These are phyloP conservation scores for Remersonia thermophila DNA, from an alignment of 2,329 filamentous ascomycete genomes.

Conservation along the genomic window DNA sequence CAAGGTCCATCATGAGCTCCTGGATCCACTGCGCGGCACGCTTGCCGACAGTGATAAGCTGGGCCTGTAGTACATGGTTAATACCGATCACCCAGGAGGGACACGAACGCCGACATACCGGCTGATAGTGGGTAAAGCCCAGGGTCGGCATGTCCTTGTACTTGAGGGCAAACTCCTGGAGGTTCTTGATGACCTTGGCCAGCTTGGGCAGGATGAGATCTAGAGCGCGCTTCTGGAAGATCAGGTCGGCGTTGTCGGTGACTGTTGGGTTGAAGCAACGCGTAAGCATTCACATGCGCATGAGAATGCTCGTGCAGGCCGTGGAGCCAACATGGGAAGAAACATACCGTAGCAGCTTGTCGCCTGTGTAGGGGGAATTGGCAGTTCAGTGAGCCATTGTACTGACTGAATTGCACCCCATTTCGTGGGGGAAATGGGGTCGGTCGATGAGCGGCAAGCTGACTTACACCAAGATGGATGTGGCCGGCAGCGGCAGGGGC, in stretches of 20 bases:
- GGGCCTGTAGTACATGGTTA: constrained; percentile 27
- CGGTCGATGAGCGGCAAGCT: background rate
- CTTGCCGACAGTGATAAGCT: constrained; percentile 54
- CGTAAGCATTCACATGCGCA: constrained; percentile 1
- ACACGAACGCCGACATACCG: no score
- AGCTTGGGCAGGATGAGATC: constrained; percentile 66
- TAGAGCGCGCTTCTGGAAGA: constrained; percentile 54
- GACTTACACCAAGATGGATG: constrained; percentile 63
- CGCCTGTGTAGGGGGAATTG: constrained; percentile 11
- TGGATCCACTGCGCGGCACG: constrained; percentile 64
- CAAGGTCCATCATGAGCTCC: constrained; percentile 54
- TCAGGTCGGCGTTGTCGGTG: constrained; percentile 68
- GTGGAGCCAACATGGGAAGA: no score
- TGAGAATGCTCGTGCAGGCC: no score
- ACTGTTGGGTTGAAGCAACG: constrained; percentile 21
- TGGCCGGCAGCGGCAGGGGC: constrained; percentile 73
- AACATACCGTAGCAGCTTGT: constrained; percentile 31
- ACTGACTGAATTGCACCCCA: no score
- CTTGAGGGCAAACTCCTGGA: constrained; percentile 58
- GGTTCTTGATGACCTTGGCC: constrained; percentile 64
- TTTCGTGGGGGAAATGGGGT: no score
- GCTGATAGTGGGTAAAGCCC: constrained; percentile 64
- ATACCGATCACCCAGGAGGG: no score
- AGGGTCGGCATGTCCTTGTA: constrained; percentile 59
- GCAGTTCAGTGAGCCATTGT: background rate